Percentiles rank a stretch among this genome's conserved stretches.
Conservation (phyloP, 202 grass and related monocot genomes). For the Elaeis oleifera region DNA sequence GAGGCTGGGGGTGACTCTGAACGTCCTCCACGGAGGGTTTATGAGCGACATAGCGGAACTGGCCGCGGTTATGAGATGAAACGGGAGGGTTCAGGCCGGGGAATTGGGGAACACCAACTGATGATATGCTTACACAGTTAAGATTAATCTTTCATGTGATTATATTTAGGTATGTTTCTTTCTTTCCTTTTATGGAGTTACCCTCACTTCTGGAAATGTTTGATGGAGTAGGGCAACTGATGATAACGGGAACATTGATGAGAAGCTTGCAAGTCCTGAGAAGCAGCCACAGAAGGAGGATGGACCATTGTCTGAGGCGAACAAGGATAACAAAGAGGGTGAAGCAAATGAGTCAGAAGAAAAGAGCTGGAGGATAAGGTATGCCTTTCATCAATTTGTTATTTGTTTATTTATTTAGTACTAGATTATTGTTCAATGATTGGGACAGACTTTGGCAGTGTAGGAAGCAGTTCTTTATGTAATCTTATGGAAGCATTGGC, state of each 20-base stretch:
- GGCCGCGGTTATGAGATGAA: conserved; percentile 12
- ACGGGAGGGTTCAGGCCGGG: conserved; percentile 1
- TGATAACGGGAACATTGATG: neutral
- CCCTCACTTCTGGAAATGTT: neutral
- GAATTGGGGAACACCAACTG: conserved; percentile 8
- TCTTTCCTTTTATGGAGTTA: neutral
- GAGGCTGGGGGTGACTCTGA: neutral
- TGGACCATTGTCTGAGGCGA: neutral
- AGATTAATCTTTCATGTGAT: neutral
- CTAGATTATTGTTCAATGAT: neutral
- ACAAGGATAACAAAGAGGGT: conserved; percentile 11
- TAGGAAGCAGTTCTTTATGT: neutral
- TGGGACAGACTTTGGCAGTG: neutral
- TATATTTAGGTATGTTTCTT: too few relatives aligned
- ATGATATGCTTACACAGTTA: conserved; percentile 10
- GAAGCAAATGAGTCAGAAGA: conserved; percentile 5
- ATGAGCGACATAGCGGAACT: conserved; percentile 5
- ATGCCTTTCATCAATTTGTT: neutral
- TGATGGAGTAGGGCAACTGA: conserved; percentile 6
- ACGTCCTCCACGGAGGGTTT: neutral
- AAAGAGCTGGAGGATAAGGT: conserved; percentile 17
- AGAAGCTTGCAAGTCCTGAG: conserved; percentile 6
- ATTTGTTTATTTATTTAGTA: neutral
- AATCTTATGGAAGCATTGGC: too few relatives aligned
- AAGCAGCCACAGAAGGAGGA: conserved; percentile 9